Base-by-base conservation (phyloP, 495 filamentous ascomycete genomes). In the Hypoxylon trugodes region DNA sequence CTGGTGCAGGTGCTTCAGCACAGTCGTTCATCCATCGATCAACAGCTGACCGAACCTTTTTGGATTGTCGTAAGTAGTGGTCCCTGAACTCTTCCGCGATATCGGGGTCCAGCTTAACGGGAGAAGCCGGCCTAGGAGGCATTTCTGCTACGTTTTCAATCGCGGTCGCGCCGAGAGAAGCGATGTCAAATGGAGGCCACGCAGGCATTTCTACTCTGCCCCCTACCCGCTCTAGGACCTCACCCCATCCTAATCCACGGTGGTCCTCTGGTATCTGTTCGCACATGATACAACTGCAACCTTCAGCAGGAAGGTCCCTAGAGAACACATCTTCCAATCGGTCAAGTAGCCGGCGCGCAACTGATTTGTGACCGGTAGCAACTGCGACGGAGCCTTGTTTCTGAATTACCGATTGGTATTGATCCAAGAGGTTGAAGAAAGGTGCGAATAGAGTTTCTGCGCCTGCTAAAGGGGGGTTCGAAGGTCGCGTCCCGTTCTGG, bases 291-390 rank as follows among this genome's bases (percentile, higher is more conserved):
- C 93, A 94, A 16, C 75, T 74, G 72, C 93, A 97, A 2, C 84
- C 87, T 57, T 96, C 88, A 0, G 87, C 88, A 0, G 91, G 90
- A 28, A 99, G 88, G 65, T 97, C 92, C 43, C 96, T 83, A 16
- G 91, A 90, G 73, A 99, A 98, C 12, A 99, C 91, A 21, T 90
- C 88, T 69, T 97, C 95, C 9, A 99, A 78, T 48, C 94, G 87
- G 70, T 99, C 95, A n/a, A 98, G 82, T 19, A 98, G 74, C 32
- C 93, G 85, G 1, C 96, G 87, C n/a, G 96, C 96, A 32, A 98
- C 89, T 5, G 93, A 97, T 45, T 89, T 86, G 75, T 98, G 97
- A 1, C 96, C 96, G 4, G 96, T 98, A 18, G 95, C 95, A 0
- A 99, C 96, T 4, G 96, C 96, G 12, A 99, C 74, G 5, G 93